A percentile compares a stretch with the other conserved stretches of the same genome.
Evolutionary conservation across 1,284 basidiomycete species (phyloP).

Genomic region (Hortiboletus rubellus): DNA sequence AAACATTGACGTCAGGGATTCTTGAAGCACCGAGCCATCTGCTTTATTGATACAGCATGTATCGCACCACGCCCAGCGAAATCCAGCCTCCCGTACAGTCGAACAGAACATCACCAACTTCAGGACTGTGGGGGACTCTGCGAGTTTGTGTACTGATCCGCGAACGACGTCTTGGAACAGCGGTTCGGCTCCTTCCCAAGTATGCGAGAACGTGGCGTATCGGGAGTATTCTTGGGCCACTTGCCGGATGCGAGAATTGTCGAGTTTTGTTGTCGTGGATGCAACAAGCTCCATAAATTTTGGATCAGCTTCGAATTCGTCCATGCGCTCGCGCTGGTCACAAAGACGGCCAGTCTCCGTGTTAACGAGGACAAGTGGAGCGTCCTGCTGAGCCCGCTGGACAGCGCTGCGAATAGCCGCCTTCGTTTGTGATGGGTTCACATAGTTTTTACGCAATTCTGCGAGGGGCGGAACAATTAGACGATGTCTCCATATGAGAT

Average conservation of each 20-base stretch:
- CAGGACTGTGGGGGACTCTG: not conserved
- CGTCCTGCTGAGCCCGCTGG: not conserved
- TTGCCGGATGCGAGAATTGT: not conserved
- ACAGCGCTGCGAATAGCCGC: not conserved
- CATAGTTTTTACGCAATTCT: not conserved
- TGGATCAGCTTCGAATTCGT: not conserved
- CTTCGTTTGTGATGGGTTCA: conserved; percentile 6
- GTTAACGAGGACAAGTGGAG: not conserved
- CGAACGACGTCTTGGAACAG: not conserved
- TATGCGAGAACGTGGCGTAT: conserved; percentile 8
- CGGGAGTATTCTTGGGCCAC: not conserved
- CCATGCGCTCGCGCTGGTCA: not conserved
- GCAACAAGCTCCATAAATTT: not conserved
- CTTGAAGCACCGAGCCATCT: not conserved
- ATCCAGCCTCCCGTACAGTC: not conserved
- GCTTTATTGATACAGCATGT: not conserved
- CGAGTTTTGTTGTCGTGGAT: not conserved
- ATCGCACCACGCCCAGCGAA: not conserved
- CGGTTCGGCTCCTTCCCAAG: conserved; percentile 1
- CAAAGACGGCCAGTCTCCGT: not conserved
- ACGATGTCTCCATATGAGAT: not conserved
- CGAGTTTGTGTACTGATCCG: not conserved
- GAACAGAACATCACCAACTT: conserved; percentile 10
- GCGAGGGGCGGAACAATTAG: not conserved
- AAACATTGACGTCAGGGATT: not conserved